Evolutionary conservation across 768 basidiomycete species (phyloP).

Genomic region (Naganishia kalamii): DNA sequence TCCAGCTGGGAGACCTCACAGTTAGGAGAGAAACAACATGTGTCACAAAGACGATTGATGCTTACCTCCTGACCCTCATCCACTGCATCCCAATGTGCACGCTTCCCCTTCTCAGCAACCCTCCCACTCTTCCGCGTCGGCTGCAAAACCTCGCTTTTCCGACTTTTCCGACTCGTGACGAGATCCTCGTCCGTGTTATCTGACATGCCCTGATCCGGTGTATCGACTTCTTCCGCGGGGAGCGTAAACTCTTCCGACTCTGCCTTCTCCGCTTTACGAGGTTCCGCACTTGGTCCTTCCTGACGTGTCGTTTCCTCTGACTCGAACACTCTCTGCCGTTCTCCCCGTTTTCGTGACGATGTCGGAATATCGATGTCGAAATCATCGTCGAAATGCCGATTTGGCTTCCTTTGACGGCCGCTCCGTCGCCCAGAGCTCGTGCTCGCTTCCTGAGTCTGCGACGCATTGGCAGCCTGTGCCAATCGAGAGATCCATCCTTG

Average conservation of each 20-base stretch:
- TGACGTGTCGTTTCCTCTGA: background rate
- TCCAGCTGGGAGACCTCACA: too few relatives aligned
- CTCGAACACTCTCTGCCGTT: background rate
- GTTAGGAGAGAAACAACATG: too few relatives aligned
- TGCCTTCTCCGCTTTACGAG: background rate
- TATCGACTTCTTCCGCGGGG: background rate
- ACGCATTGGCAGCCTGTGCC: background rate
- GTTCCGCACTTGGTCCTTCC: background rate
- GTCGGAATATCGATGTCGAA: too few relatives aligned
- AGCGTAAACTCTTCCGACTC: background rate
- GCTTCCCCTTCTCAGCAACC: background rate
- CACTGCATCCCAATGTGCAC: background rate
- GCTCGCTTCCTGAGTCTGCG: background rate
- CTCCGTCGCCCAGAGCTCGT: background rate
- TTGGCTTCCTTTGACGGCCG: background rate
- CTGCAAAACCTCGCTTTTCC: background rate
- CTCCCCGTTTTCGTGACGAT: background rate
- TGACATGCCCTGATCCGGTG: background rate
- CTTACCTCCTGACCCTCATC: slow-evolving; percentile 1
- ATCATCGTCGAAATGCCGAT: background rate
- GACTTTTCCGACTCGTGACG: background rate
- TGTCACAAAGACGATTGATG: too few relatives aligned
- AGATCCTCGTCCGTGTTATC: background rate
- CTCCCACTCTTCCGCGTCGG: slow-evolving; percentile 6
- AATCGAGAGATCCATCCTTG: background rate